These are phyloP conservation scores for Bryum argenteum DNA, from an alignment of 225 moss, liverwort and hornwort genomes.

Conservation along the genomic window DNA sequence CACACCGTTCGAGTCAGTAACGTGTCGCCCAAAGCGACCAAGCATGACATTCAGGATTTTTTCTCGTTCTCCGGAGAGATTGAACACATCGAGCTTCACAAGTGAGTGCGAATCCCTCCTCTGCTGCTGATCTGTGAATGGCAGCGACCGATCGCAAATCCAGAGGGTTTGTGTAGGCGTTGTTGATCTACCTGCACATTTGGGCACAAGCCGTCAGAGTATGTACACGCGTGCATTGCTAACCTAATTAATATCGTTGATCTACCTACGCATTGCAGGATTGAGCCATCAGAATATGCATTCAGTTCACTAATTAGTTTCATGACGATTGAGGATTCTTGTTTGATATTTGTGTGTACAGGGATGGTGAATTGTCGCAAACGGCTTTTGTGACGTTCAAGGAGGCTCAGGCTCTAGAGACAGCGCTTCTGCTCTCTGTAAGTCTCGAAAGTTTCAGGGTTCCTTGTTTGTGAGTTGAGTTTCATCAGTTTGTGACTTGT, in stretches of 20 bases:
- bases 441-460: slow-evolving; percentile 34
- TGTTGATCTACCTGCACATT: not conserved
- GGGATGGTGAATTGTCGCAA: slow-evolving; percentile 85
- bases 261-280: too few species aligned
- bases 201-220: slow-evolving; percentile 1
- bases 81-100: slow-evolving; percentile 88
- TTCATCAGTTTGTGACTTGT: not conserved
- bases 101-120: slow-evolving; percentile 47
- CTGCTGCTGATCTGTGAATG: slow-evolving; percentile 30
- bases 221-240: too few species aligned
- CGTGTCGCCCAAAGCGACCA: slow-evolving; percentile 83
- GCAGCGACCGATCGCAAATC: not conserved
- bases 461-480: not conserved
- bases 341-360: slow-evolving; percentile 29
- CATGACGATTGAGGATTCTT: not conserved
- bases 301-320: not conserved
- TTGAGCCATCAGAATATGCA: not conserved
- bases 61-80: slow-evolving; percentile 98
- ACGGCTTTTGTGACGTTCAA: slow-evolving; percentile 92
- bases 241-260: not conserved
- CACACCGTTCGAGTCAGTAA: slow-evolving; percentile 88
- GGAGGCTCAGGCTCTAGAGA: slow-evolving; percentile 84
- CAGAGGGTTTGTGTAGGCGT: slow-evolving; percentile 14
- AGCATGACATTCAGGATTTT: slow-evolving; percentile 92
- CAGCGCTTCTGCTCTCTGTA: slow-evolving; percentile 87